These are phyloP conservation scores for Saturnispora ahearnii DNA, from an alignment of 805 yeast genomes.

Conservation along the genomic window DNA sequence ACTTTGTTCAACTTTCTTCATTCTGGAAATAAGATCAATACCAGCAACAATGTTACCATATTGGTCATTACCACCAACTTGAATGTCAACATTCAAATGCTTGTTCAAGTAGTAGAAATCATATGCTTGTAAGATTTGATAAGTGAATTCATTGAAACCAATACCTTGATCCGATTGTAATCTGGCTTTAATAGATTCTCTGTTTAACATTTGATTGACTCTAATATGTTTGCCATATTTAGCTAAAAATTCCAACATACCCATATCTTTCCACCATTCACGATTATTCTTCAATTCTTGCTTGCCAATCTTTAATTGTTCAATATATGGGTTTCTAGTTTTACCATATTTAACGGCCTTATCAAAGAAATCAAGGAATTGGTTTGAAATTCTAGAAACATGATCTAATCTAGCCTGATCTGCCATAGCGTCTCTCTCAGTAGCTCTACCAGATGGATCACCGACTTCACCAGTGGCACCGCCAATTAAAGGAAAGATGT, in stretches of 20 bases:
- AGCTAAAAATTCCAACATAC: slow-evolving; percentile 70
- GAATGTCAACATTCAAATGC: slow-evolving; percentile 51
- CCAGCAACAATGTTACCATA: slow-evolving; percentile 99
- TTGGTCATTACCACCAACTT: slow-evolving; percentile 95
- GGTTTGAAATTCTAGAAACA: slow-evolving; percentile 48
- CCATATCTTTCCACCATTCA: slow-evolving; percentile 78
- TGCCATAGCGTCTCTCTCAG: slow-evolving; percentile 63
- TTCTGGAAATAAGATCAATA: slow-evolving; percentile 68
- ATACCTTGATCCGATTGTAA: slow-evolving; percentile 62
- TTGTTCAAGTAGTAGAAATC: slow-evolving; percentile 79
- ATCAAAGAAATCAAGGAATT: slow-evolving; percentile 50
- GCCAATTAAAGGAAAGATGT: slow-evolving; percentile 76
- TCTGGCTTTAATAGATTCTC: slow-evolving; percentile 80
- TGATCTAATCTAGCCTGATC: slow-evolving; percentile 44
- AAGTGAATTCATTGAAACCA: slow-evolving; percentile 90
- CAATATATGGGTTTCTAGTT: slow-evolving; percentile 31
- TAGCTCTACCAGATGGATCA: slow-evolving; percentile 86
- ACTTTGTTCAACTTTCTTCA: slow-evolving; percentile 24
- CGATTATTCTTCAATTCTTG: slow-evolving; percentile 46
- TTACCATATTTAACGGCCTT: slow-evolving; percentile 57
- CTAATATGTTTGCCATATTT: slow-evolving; percentile 71
- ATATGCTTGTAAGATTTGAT: slow-evolving; percentile 87
- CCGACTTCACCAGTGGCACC: slow-evolving; percentile 97
- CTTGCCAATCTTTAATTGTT: slow-evolving; percentile 11
- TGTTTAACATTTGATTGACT: slow-evolving; percentile 75